Percentiles rank a stretch among this genome's conserved stretches.
These are phyloP conservation scores for Rhytidiadelphus loreus DNA, from an alignment of 225 moss, liverwort and hornwort species.

Conservation along the genomic window DNA sequence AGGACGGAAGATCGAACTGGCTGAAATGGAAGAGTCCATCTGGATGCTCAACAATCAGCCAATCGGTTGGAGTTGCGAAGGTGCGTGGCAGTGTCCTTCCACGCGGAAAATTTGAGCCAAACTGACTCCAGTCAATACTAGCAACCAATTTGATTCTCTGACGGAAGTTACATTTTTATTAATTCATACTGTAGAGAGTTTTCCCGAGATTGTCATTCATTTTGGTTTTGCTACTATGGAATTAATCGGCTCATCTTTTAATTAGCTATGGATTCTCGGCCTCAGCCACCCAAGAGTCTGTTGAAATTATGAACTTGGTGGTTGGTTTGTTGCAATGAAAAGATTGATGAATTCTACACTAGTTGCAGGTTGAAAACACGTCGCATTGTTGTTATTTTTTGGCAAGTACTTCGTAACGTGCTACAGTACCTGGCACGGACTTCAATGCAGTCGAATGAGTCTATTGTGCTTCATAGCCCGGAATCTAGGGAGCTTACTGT, in stretches of 20 bases:
- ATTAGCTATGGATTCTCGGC: background rate
- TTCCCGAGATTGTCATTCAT: background rate
- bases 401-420: background rate
- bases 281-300: background rate
- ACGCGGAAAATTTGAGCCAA: background rate
- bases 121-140: background rate
- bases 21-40: background rate
- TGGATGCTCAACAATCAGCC: background rate
- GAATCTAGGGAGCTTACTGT: background rate
- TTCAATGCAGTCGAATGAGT: background rate
- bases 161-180: background rate
- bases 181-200: background rate
- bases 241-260: too few relatives aligned
- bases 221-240: background rate
- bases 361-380: background rate
- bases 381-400: background rate
- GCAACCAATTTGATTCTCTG: background rate
- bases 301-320: background rate
- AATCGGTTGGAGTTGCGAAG: background rate
- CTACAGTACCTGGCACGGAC: background rate
- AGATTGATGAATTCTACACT: background rate
- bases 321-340: background rate
- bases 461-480: background rate
- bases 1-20: background rate
- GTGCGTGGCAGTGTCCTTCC: background rate